Conservation (phyloP, 2,329 filamentous ascomycete genomes). For the Clarireedia homoeocarpa region DNA sequence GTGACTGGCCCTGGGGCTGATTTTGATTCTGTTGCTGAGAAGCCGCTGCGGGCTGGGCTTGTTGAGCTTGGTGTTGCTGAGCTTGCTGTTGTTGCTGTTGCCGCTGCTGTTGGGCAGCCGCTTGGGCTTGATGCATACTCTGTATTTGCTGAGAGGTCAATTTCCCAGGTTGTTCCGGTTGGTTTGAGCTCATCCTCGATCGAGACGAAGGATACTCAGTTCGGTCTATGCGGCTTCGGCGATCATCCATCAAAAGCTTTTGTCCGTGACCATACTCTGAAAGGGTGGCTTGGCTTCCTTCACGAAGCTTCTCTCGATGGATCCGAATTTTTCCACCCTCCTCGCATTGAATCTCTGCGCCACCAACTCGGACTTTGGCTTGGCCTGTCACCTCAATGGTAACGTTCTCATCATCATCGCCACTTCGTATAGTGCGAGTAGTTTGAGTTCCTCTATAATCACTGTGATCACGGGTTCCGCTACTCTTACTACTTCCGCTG, state of each 20-base stretch:
- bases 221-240: slow-evolving; percentile 18
- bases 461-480: slow-evolving; percentile 55
- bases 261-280: slow-evolving; percentile 28
- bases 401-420: slow-evolving; percentile 45
- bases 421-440: slow-evolving; percentile 45
- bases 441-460: slow-evolving; percentile 55
- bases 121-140: too few relatives aligned
- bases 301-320: slow-evolving; percentile 33
- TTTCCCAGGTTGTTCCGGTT: too few relatives aligned
- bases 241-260: slow-evolving; percentile 20
- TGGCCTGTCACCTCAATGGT: slow-evolving; percentile 53
- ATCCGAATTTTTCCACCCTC: slow-evolving; percentile 54
- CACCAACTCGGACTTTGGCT: slow-evolving; percentile 48
- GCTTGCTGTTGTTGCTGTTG: too few relatives aligned
- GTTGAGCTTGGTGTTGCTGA: too few relatives aligned
- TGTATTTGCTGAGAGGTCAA: too few relatives aligned
- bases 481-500: slow-evolving; percentile 49
- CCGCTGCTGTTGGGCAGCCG: too few relatives aligned
- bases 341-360: slow-evolving; percentile 49
- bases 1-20: too few relatives aligned
- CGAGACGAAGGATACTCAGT: slow-evolving; percentile 12
- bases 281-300: slow-evolving; percentile 43
- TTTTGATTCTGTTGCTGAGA: too few relatives aligned
- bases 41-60: too few relatives aligned
- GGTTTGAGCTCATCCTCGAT: slow-evolving; percentile 17